Percentiles rank a stretch among this genome's conserved stretches.
These are phyloP conservation scores for Botrytis elliptica DNA, from an alignment of 2,329 filamentous ascomycete species.

Conservation along the genomic window DNA sequence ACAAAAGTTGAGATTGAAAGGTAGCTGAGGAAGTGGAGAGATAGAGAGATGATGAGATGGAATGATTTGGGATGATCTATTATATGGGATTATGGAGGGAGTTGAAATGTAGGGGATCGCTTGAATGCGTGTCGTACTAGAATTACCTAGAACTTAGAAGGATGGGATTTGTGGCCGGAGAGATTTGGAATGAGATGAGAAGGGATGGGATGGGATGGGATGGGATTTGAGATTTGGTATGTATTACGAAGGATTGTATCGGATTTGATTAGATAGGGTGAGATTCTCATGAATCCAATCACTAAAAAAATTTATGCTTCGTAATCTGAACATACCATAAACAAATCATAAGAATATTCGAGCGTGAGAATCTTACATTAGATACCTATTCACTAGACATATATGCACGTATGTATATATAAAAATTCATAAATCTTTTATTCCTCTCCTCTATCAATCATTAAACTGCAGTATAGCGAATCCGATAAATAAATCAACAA, in stretches of 20 bases:
- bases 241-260: not conserved
- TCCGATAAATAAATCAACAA: not conserved
- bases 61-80: no score
- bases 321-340: not conserved
- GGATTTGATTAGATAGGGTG: not conserved
- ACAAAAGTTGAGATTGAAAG: not conserved
- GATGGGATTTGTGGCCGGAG: not conserved
- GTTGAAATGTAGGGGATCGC: not conserved
- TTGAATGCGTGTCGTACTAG: fast-evolving
- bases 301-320: not conserved
- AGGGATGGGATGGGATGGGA: no score
- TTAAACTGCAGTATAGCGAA: not conserved
- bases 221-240: not conserved
- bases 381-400: not conserved
- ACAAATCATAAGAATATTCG: not conserved
- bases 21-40: not conserved
- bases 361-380: not conserved
- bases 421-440: not conserved
- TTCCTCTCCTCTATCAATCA: not conserved
- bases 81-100: not conserved
- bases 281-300: not conserved
- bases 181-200: not conserved
- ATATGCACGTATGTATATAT: not conserved
- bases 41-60: not conserved
- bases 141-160: not conserved